These are phyloP conservation scores for Ilex aquifolium DNA, from an alignment of 257 asterid genomes.

Conservation along the genomic window DNA sequence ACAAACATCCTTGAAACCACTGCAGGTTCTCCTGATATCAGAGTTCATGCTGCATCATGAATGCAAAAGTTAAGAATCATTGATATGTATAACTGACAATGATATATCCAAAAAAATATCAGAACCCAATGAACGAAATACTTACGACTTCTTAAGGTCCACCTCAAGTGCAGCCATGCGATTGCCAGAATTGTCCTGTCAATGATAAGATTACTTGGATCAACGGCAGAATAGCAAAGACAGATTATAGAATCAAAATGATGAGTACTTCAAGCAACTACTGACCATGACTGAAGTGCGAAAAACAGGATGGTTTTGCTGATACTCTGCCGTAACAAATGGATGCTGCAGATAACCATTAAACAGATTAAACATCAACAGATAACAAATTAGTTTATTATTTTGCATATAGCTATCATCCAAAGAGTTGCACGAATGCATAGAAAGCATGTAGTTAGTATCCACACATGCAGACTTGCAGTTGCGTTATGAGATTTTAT, in stretches of 20 bases:
- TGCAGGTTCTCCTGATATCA: slow-evolving; percentile 49
- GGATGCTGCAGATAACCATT: slow-evolving; percentile 68
- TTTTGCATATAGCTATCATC: neutral
- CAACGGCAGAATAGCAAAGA: too few species aligned
- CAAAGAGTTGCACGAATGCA: slow-evolving; percentile 5
- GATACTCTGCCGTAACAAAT: slow-evolving; percentile 76
- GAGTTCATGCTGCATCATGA: slow-evolving; percentile 53
- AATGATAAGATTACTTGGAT: neutral
- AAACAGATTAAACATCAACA: slow-evolving; percentile 11
- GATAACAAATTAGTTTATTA: neutral
- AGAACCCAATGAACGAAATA: slow-evolving; percentile 10
- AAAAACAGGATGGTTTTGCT: slow-evolving; percentile 47
- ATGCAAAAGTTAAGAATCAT: slow-evolving; percentile 9
- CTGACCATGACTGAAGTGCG: slow-evolving; percentile 61
- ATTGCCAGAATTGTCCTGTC: slow-evolving; percentile 61
- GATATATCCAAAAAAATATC: slow-evolving; percentile 4
- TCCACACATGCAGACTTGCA: too few species aligned
- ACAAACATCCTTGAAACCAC: slow-evolving; percentile 59
- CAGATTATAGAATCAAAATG: neutral
- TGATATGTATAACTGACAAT: slow-evolving; percentile 10
- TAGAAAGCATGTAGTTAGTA: neutral
- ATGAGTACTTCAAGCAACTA: slow-evolving; percentile 20
- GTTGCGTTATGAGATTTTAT: too few species aligned
- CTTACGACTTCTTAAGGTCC: slow-evolving; percentile 69
- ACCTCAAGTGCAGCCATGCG: slow-evolving; percentile 37